A percentile compares a stretch with the other conserved stretches of the same genome.
Conservation (phyloP, 352 stramenopile species). For the Pythium myriotylum region DNA sequence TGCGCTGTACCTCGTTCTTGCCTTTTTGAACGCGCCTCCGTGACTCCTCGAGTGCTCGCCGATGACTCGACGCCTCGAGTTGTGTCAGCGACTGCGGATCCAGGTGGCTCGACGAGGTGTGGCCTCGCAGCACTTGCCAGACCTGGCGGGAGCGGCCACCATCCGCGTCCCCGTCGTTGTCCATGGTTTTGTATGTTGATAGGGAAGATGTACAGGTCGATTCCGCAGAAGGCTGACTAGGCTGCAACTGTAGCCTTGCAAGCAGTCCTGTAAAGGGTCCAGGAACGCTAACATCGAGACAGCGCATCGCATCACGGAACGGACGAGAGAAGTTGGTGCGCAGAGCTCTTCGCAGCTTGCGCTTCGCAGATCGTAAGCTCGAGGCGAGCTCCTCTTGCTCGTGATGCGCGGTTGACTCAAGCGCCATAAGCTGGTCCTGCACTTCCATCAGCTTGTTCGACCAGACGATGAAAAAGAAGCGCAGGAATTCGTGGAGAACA, state of each 20-base stretch:
- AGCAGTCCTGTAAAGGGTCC: constrained; percentile 46
- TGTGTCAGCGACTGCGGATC: constrained; percentile 23
- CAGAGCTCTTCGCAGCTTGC: constrained; percentile 36
- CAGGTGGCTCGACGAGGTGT: constrained; percentile 21
- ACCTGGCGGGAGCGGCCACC: constrained; percentile 22
- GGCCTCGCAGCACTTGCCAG: constrained; percentile 39
- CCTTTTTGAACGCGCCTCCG: constrained; percentile 31
- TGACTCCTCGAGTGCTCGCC: constrained; percentile 19
- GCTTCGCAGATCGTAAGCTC: constrained; percentile 19
- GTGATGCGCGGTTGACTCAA: constrained; percentile 21
- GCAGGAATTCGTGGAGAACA: constrained; percentile 45
- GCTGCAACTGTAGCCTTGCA: constrained; percentile 31
- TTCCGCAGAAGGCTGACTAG: not conserved
- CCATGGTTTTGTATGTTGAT: not conserved
- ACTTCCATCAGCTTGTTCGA: constrained; percentile 52
- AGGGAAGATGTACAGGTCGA: not conserved
- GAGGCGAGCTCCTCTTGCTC: constrained; percentile 6
- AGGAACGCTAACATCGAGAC: constrained; percentile 38
- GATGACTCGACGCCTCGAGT: constrained; percentile 14
- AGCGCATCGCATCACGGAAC: constrained; percentile 60
- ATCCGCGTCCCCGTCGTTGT: not conserved
- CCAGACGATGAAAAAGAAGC: constrained; percentile 61
- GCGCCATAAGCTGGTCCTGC: constrained; percentile 41
- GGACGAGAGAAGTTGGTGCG: constrained; percentile 57
- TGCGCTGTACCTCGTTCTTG: constrained; percentile 41